Evolutionary conservation across 371 early-diverging fungal genomes (phyloP).

Genomic region (Dichotomocladium elegans): DNA sequence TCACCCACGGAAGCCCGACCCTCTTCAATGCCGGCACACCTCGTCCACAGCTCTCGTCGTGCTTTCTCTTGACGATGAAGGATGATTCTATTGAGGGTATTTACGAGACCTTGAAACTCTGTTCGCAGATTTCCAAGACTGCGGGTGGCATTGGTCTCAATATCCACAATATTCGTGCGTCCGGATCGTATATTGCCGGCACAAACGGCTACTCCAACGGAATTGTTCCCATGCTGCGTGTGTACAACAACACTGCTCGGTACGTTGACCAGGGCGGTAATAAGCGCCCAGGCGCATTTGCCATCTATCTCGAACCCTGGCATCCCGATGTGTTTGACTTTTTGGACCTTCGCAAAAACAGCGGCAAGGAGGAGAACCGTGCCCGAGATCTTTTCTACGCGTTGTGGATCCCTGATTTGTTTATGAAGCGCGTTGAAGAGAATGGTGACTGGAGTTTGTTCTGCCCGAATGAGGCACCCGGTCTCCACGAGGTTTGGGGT

Average conservation of each 20-base stretch:
- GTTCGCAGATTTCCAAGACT: conserved; percentile 97
- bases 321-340: conserved; percentile 99
- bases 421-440: conserved; percentile 97
- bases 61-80: conserved; percentile 95
- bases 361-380: conserved; percentile 97
- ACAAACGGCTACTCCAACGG: conserved; percentile 99
- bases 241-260: conserved; percentile 97
- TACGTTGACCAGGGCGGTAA: conserved; percentile 99
- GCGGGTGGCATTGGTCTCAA: conserved; percentile 99
- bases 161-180: conserved; percentile 94
- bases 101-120: conserved; percentile 95
- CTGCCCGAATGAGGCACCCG: conserved; percentile 96
- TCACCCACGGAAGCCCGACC: conserved; percentile 99
- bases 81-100: conserved; percentile 97
- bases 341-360: conserved; percentile 98
- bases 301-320: conserved; percentile 99
- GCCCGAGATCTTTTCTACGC: conserved; percentile 98
- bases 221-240: conserved; percentile 97
- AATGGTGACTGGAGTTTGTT: conserved; percentile 97
- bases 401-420: conserved; percentile 99
- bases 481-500: conserved; percentile 93
- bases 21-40: conserved; percentile 99
- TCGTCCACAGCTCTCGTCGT: conserved; percentile 92
- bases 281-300: conserved; percentile 99
- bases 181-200: conserved; percentile 95